Evolutionary conservation across 495 filamentous ascomycete species (phyloP), one percentile per base, ranked within the genome.

Genomic region (Mytilinidion resinicola): DNA sequence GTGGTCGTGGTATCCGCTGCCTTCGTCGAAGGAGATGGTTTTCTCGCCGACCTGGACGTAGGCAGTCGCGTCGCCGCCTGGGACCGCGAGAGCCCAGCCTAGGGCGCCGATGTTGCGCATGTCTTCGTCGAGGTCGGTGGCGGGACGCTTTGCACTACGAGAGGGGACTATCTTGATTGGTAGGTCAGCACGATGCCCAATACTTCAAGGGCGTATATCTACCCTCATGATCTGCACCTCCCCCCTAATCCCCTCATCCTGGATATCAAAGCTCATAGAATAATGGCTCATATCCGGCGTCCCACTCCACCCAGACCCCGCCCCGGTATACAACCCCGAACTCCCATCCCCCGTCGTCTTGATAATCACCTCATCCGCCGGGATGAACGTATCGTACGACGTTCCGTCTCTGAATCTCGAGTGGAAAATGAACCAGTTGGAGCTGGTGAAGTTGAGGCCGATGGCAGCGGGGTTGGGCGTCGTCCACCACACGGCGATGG

Each of bases 61-160:
- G 11, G 44, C 44, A 4, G 44, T 48, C 1, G 19, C 44, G 10
- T 48, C 44, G 19, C 44, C 44, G n/a, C n/a, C n/a, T 17, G 44
- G 44, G 14, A 48, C 44, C 11, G 44, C n/a, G 19, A 48, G 44
- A 48, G 14, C 44, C 44, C 44, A 48, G 44, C 44, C 44, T 48
- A 48, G 44, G 19, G 44, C 44, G 14, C 44, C 44, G 14, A 48
- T 48, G 10, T 48, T 48, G 3, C 15, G 15, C 44, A 48, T 48
- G n/a, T 48, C 21, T 48, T 11, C 44, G 44, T 48, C 44, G 10
- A 48, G 19, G 19, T 48, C 44, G 15, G 44, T 48, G 14, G 44
- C 14, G 1, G 19, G 19, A 10, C 10, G 15, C 4, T 19, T 21
- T 3, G 44, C 44, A 20, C 44, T 48, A 20, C 44, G 44, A 20